Percentiles rank a stretch among this genome's conserved stretches.
phyloP scores from a whole-genome alignment of 2,329 filamentous ascomycete species.

The Colletotrichum lindemuthianum region DNA sequence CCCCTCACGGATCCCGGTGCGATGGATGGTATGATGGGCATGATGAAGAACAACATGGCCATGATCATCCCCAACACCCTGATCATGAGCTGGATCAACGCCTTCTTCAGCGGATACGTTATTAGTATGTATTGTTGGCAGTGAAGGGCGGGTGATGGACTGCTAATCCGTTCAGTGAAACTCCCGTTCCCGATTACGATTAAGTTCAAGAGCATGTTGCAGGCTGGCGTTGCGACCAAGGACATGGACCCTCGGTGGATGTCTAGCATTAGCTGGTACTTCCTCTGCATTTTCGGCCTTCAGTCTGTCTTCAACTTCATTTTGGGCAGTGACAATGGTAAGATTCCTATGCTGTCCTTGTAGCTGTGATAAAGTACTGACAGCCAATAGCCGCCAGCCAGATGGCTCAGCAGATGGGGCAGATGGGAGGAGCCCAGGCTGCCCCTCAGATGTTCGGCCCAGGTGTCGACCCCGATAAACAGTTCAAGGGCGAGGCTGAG shows the following conservation, averaged over 20 bases:
- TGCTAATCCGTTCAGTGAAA: slow-evolving; percentile 73
- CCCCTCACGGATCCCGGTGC: slow-evolving; percentile 94
- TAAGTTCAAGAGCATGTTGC: slow-evolving; percentile 99
- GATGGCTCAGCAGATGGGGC: slow-evolving; percentile 89
- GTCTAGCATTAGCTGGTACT: slow-evolving; percentile 98
- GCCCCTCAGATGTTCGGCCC: slow-evolving; percentile 83
- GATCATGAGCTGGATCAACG: slow-evolving; percentile 99
- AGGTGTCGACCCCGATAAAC: slow-evolving; percentile 93
- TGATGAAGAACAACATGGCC: slow-evolving; percentile 99
- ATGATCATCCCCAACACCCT: slow-evolving; percentile 99
- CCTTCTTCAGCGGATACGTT: slow-evolving; percentile 97
- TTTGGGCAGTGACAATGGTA: slow-evolving; percentile 94
- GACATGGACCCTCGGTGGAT: slow-evolving; percentile 99
- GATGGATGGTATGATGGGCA: slow-evolving; percentile 99
- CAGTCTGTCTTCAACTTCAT: slow-evolving; percentile 98
- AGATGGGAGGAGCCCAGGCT: slow-evolving; percentile 72
- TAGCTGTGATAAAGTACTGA: slow-evolving; percentile 40
- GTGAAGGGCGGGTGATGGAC: too few species aligned
- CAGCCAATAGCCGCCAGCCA: slow-evolving; percentile 80
- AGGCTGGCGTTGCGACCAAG: slow-evolving; percentile 93
- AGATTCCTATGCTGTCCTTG: slow-evolving; percentile 44
- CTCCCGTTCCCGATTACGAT: slow-evolving; percentile 96
- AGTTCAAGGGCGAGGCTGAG: slow-evolving; percentile 92
- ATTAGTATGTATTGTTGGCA: slow-evolving; percentile 71
- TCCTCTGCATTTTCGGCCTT: slow-evolving; percentile 94